Evolutionary conservation across 345 rosid species (phyloP).

Genomic region (Pistacia integerrima): DNA sequence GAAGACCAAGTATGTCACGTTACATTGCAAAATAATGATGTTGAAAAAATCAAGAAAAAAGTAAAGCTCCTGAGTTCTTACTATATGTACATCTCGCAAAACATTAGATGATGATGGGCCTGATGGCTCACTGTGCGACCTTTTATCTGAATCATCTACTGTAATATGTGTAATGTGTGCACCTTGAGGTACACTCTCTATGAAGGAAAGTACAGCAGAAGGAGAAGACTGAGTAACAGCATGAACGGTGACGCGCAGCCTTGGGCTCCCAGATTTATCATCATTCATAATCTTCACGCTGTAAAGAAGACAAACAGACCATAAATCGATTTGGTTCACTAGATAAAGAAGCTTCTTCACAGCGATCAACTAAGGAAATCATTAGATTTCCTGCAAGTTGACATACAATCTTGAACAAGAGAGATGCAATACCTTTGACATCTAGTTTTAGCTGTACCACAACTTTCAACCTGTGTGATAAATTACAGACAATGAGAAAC

Average conservation of each 20-base stretch:
- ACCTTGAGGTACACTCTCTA: slow-evolving; percentile 49
- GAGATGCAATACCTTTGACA: slow-evolving; percentile 4
- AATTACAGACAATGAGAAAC: background rate
- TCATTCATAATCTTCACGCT: slow-evolving; percentile 9
- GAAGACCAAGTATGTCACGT: background rate
- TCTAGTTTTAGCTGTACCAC: background rate
- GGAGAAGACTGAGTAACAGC: slow-evolving; percentile 68
- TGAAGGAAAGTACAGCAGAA: slow-evolving; percentile 56
- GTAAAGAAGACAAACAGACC: background rate
- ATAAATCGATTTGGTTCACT: background rate
- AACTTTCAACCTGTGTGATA: slow-evolving; percentile 2
- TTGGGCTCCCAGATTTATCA: slow-evolving; percentile 21
- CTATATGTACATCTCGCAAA: slow-evolving; percentile 76
- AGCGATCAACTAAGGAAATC: background rate
- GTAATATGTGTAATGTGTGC: slow-evolving; percentile 53
- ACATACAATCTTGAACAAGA: background rate
- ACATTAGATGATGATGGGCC: slow-evolving; percentile 32
- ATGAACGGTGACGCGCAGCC: slow-evolving; percentile 21
- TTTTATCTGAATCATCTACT: slow-evolving; percentile 32
- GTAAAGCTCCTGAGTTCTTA: slow-evolving; percentile 36
- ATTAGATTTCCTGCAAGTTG: slow-evolving; percentile 1
- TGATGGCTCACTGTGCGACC: slow-evolving; percentile 28
- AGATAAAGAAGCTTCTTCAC: background rate
- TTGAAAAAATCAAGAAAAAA: background rate
- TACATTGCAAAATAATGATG: background rate